Evolutionary conservation across 805 yeast species (phyloP).

Genomic region (Yamadazyma laniorum): DNA sequence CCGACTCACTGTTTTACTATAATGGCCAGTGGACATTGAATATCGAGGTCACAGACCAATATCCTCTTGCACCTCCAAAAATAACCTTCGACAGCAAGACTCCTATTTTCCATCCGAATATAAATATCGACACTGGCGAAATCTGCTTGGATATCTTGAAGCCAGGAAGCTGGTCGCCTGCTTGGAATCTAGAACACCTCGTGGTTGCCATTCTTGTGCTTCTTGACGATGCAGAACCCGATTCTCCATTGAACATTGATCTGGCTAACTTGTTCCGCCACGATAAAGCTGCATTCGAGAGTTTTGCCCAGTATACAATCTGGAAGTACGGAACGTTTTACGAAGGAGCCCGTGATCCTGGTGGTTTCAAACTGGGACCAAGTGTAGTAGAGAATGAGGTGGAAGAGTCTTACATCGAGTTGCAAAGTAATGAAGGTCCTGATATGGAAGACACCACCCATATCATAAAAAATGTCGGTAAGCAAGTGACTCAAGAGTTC

Average conservation of each 20-base stretch:
- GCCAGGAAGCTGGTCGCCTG: conserved; percentile 64
- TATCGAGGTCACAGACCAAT: conserved; percentile 45
- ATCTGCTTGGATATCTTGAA: conserved; percentile 68
- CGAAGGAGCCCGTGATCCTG: conserved; percentile 4
- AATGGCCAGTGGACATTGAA: conserved; percentile 51
- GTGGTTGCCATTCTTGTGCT: conserved; percentile 58
- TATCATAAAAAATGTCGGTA: conserved; percentile 32
- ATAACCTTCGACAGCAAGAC: conserved; percentile 44
- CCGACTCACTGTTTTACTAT: conserved; percentile 49
- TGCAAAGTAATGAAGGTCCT: not conserved
- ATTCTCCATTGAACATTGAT: conserved; percentile 70
- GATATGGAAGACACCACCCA: not conserved
- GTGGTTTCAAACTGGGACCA: not conserved
- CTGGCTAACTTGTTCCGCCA: conserved; percentile 57
- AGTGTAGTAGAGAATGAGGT: not conserved
- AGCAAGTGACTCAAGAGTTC: conserved; percentile 32
- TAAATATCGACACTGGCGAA: conserved; percentile 52
- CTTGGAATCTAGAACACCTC: conserved; percentile 60
- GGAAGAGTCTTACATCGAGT: not conserved
- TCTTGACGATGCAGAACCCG: conserved; percentile 64
- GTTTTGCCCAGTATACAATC: conserved; percentile 38
- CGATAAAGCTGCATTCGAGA: conserved; percentile 39
- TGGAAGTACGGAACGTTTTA: conserved; percentile 38
- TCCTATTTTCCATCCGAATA: conserved; percentile 43
- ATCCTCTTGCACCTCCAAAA: conserved; percentile 61